Evolutionary conservation across 768 basidiomycete species (phyloP), one percentile per base, ranked within the genome.

Genomic region (Udeniomyces megalosporus): DNA sequence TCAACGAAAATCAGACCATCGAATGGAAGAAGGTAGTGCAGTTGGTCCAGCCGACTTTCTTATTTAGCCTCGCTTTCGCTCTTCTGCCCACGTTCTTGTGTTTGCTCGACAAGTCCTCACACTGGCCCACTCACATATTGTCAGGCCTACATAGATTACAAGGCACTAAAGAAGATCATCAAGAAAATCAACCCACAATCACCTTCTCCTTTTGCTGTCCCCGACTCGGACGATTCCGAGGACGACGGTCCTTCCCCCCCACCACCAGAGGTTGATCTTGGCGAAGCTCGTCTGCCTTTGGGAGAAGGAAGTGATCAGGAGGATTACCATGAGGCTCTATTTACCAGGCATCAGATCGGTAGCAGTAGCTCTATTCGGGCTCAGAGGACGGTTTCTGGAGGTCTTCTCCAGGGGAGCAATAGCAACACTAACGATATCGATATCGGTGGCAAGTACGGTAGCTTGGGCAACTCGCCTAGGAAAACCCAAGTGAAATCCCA

Each of bases 101-200:
- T 50, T n/a, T 8, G 50, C 11, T 52, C 31, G 11, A 26, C 6
- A n/a, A 26, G 17, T 52, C 17, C 24, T n/a, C 50, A 28, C 31
- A 17, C 50, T 52, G 26, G 24, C 5, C 22, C 6, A 6, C 24
- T 5, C 17, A n/a, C 24, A 8, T 14, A 28, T 52, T 31, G 45
- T 20, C 48, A 48, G 32, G 56, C 56, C 1, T 63, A 58, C 56
- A 63, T 62, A 24, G 48, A 63, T 48, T 63, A 63, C 49, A 63
- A 63, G 44, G 24, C 28, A 15, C 55, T 63, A 48, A 63, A 63
- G 42, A 63, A 63, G 50, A 57, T 63, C 42, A 49, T 63, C 56
- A 63, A 63, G 29, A 56, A 49, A 24, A 44, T 63, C 22, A 45
- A 63, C 17, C 29, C 29, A 10, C 55, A 58, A 38, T 28, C 55